These are phyloP conservation scores for Aspergillus eucalypticola DNA, from an alignment of 2,329 filamentous ascomycete species.

Conservation along the genomic window DNA sequence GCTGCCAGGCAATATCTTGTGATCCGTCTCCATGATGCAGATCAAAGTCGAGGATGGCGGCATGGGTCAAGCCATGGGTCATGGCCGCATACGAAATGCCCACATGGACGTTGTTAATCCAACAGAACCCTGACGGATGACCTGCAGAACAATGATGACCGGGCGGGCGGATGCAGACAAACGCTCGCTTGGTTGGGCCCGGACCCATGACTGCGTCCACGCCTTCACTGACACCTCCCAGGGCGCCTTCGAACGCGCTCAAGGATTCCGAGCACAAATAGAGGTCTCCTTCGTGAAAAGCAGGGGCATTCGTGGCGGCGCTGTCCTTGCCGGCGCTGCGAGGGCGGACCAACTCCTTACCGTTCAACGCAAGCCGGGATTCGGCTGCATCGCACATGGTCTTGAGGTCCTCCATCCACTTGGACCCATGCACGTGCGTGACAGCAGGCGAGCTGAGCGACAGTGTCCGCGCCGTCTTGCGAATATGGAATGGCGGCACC, in stretches of 20 bases:
- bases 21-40: constrained; percentile 95
- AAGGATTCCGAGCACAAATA: constrained; percentile 87
- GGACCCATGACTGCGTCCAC: constrained; percentile 78
- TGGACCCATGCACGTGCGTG: constrained; percentile 83
- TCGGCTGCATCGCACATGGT: constrained; percentile 81
- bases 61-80: constrained; percentile 83
- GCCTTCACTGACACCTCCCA: constrained; percentile 91
- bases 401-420: constrained; percentile 92
- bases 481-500: constrained; percentile 76
- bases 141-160: constrained; percentile 93
- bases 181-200: constrained; percentile 70
- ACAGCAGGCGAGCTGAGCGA: constrained; percentile 74
- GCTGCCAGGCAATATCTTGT: constrained; percentile 87
- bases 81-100: constrained; percentile 89
- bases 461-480: constrained; percentile 72
- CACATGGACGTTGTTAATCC: constrained; percentile 97
- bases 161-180: constrained; percentile 88
- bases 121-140: constrained; percentile 93
- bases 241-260: constrained; percentile 81
- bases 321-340: constrained; percentile 39
- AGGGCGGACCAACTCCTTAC: constrained; percentile 74
- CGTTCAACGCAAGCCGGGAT: constrained; percentile 71
- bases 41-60: constrained; percentile 90
- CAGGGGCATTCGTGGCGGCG: constrained; percentile 44
- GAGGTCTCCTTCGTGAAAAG: constrained; percentile 83